Base-by-base conservation (phyloP, 306 rosid species). In the Amphicarpaea edgeworthii region DNA sequence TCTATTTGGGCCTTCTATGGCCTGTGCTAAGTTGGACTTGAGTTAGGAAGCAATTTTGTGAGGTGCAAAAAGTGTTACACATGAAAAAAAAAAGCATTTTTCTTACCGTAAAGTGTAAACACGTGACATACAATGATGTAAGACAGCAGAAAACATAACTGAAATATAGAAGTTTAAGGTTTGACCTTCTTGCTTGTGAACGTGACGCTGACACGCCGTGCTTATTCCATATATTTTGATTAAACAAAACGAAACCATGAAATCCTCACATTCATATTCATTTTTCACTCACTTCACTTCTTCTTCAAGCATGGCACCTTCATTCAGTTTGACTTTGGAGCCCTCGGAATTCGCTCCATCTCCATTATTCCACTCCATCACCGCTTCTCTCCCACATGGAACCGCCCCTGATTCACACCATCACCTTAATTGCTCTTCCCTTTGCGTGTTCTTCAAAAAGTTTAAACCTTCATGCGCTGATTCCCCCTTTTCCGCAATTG, bases 401-500 rank as follows among this genome's bases (percentile, higher is more conserved):
- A 64, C 86, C 81, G n/a, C 87, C 85, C 82, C 49, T 51, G 32
- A 28, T 28, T 16, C 12, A 14, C 30, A 47, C 20, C 24, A 11
- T 15, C 75, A 28, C 19, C 45, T 63, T 76, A 55, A 42, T 53
- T 55, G 19, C 26, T 65, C 58, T 2, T 12, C 68, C 20, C n/a
- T 82, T 93, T 89, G 87, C 97, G 90, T 93, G 79, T 79, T 81
- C 68, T 78, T 76, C 81, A 77, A 85, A 87, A 83, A 87, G 85
- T n/a, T 68, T 76, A 1, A 50, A 68, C 51, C 86, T 45, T 67
- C 76, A 58, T 69, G 30, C 45, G 85, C 15, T 73, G 72, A 37
- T 5, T 63, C 60, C 70, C 81, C 63, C 42, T 37, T 60, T 60
- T 46, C 59, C 66, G 17, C 78, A 24, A 51, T 37, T 50, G 32